A percentile compares a stretch with the other conserved stretches of the same genome.
These are phyloP conservation scores for Brasilioporus rufonigricans DNA, from an alignment of 768 basidiomycete species.

Conservation along the genomic window DNA sequence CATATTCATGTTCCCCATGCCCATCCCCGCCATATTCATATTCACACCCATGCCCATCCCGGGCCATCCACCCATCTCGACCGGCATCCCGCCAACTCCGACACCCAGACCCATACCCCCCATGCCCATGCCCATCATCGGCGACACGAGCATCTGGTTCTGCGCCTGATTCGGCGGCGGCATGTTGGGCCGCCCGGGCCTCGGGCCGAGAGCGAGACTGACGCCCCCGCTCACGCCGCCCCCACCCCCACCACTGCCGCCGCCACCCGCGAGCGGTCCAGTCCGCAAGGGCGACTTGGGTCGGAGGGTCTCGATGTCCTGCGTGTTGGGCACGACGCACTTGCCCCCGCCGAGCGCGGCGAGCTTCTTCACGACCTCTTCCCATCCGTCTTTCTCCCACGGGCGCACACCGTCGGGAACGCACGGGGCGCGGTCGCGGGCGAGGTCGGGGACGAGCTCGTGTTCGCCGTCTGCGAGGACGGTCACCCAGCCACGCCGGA, in stretches of 20 bases:
- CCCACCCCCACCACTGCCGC: constrained; percentile 23
- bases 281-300: constrained; percentile 78
- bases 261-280: constrained; percentile 22
- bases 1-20: constrained; percentile 39
- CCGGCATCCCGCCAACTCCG: constrained; percentile 33
- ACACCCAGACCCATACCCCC: constrained; percentile 38
- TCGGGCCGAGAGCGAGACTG: constrained; percentile 12
- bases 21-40: constrained; percentile 40
- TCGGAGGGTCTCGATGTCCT: constrained; percentile 80
- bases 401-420: constrained; percentile 31
- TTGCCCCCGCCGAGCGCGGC: constrained; percentile 46
- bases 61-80: constrained; percentile 34
- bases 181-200: constrained; percentile 15
- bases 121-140: constrained; percentile 46
- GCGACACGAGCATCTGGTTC: constrained; percentile 35
- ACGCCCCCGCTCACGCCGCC: constrained; percentile 21
- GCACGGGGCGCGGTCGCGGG: constrained; percentile 30
- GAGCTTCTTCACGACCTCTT: constrained; percentile 54
- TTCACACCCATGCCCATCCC: constrained; percentile 39
- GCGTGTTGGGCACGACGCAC: constrained; percentile 65
- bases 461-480: constrained; percentile 66
- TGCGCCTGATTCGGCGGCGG: constrained; percentile 17
- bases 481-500: constrained; percentile 93
- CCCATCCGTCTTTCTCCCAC: constrained; percentile 68
- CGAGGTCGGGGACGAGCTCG: constrained; percentile 41